phyloP scores from a whole-genome alignment of 371 early-diverging fungal species.

The Funneliformis caledonium region DNA sequence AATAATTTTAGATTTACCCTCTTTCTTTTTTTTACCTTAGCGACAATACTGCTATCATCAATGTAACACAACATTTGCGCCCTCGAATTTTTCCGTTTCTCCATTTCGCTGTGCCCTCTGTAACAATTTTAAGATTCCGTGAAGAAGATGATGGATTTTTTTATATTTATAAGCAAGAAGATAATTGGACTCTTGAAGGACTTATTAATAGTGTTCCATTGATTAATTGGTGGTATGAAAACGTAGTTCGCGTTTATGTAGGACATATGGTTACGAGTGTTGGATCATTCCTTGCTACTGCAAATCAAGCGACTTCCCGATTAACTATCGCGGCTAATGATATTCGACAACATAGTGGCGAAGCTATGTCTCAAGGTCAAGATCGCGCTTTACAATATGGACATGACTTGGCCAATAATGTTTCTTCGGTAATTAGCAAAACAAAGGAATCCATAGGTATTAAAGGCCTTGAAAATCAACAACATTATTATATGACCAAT shows the following conservation, averaged over 20 bases:
- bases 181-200: constrained; percentile 69
- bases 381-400: background rate
- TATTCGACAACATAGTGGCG: background rate
- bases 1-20: constrained; percentile 3
- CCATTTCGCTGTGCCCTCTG: constrained; percentile 57
- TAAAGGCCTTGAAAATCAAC: background rate
- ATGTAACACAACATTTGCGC: constrained; percentile 57
- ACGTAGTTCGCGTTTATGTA: constrained; percentile 60
- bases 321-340: constrained; percentile 39
- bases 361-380: background rate
- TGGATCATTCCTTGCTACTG: constrained; percentile 64
- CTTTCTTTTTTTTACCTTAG: constrained; percentile 34
- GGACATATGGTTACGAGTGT: constrained; percentile 61
- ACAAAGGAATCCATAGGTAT: background rate
- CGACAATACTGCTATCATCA: constrained; percentile 62
- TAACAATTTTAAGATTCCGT: constrained; percentile 58
- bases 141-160: constrained; percentile 51
- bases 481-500: background rate
- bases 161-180: constrained; percentile 62
- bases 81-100: constrained; percentile 58
- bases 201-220: constrained; percentile 65
- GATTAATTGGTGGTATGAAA: constrained; percentile 70
- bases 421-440: background rate
- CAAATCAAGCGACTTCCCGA: constrained; percentile 49
- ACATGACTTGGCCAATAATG: background rate